phyloP scores from a whole-genome alignment of 352 stramenopile species.

The Phytopythium ostracodes region DNA sequence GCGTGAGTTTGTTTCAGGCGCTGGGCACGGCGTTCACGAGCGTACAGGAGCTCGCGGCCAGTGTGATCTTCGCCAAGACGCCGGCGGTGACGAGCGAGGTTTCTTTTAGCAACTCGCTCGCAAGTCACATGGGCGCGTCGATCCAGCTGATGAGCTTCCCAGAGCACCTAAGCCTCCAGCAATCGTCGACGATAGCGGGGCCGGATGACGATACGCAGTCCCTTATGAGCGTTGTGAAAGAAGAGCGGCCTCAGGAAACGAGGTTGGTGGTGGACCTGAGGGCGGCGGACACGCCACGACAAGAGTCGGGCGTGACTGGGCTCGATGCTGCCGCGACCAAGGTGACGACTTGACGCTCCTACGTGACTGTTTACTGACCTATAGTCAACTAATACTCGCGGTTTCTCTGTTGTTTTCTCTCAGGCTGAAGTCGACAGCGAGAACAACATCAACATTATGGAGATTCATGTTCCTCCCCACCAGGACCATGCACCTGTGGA shows the following conservation, averaged over 20 bases:
- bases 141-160: conserved; percentile 58
- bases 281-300: not conserved
- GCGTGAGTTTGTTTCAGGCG: conserved; percentile 53
- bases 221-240: not conserved
- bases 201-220: conserved; percentile 2
- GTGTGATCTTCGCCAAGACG: conserved; percentile 78
- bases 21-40: conserved; percentile 68
- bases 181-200: conserved; percentile 4
- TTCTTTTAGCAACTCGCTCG: conserved; percentile 64
- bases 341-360: not conserved
- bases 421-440: conserved; percentile 1
- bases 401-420: not conserved
- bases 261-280: not conserved
- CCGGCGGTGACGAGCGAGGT: conserved; percentile 47
- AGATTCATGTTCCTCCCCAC: conserved; percentile 9
- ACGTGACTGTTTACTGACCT: not conserved
- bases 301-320: not conserved
- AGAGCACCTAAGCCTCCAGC: conserved; percentile 55
- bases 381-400: not conserved
- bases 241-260: not conserved
- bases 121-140: conserved; percentile 43
- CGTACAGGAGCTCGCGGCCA: conserved; percentile 76
- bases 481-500: too few relatives aligned
- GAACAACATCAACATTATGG: conserved; percentile 23
- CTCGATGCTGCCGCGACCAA: not conserved